Percentiles rank a stretch among this genome's conserved stretches.
Conservation (phyloP, 2,329 filamentous ascomycete species). For the Colletotrichum sp. region DNA sequence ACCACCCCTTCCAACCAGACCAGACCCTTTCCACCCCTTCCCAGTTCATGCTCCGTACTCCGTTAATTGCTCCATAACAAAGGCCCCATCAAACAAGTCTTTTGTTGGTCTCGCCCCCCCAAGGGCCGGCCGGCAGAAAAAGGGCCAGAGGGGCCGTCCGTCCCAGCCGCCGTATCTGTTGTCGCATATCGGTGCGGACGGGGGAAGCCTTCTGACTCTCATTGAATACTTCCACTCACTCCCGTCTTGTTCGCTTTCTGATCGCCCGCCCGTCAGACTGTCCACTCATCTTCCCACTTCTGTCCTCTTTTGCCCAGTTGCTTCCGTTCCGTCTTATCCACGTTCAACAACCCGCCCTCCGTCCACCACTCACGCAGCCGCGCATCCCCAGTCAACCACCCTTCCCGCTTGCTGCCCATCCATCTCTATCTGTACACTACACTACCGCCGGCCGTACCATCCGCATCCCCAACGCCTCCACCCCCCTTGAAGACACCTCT, state of each 20-base stretch:
- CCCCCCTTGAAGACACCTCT: slow-evolving; percentile 15
- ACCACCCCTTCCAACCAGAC: neutral
- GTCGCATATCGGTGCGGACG: neutral
- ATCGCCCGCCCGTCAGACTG: neutral
- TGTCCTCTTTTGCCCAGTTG: neutral
- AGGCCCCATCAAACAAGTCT: neutral
- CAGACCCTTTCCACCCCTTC: neutral
- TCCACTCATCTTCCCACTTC: neutral
- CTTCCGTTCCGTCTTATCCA: neutral
- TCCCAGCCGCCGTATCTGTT: neutral
- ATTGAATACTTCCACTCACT: neutral
- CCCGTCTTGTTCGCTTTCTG: neutral
- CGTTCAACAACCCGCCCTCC: neutral
- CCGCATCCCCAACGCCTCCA: neutral
- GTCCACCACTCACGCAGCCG: neutral
- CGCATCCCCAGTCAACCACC: slow-evolving; percentile 1
- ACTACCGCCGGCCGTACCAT: neutral
- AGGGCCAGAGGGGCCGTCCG: neutral
- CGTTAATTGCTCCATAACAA: neutral
- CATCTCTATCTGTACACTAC: neutral
- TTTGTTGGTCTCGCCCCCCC: neutral
- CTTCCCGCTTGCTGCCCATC: neutral
- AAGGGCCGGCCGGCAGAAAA: neutral
- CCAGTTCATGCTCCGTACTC: neutral
- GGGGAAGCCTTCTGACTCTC: neutral